Evolutionary conservation across 768 basidiomycete genomes (phyloP), one percentile per base, ranked within the genome.

Genomic region (Lactifluus piperatus): DNA sequence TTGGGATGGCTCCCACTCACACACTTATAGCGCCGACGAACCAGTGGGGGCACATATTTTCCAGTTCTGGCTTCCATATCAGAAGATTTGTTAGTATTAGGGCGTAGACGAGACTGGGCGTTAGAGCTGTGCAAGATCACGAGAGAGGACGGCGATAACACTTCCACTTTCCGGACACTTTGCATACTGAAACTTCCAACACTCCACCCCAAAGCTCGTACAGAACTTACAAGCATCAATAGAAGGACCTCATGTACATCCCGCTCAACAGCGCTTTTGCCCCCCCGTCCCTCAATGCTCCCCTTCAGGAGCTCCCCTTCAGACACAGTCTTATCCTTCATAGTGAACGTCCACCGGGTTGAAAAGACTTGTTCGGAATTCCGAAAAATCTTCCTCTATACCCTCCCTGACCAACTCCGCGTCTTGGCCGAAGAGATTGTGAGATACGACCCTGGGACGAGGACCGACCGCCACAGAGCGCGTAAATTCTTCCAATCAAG

Each of bases 281-380:
- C 13, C 32, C 32, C 32, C 10, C 58, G 32, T 24, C 43, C 9
- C 24, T 51, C 54, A 34, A 16, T 18, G 5, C 44, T 56, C 44
- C 59, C 54, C 14, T 60, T 56, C 41, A 43, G 49, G 8, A 51
- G 43, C 29, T 45, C 48, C 22, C 54, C 49, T 5, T 16, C 54
- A 6, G 54, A 51, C 44, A 37, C 54, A n/a, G 18, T 56, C 49
- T 46, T 60, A 20, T 29, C 54, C 29, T 60, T 60, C 54, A 5
- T 4, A 22, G 50, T 56, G 27, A n/a, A 1, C 36, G 45, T 41
- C 9, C n/a, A 13, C 18, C 57, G 51, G 29, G 32, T 44, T 7
- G 54, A 30, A 13, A 51, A 20, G 29, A 29, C 43, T 3, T 22
- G 24, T 3, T 2, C 18, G 0, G 58, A 49, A 32, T 43, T 16